phyloP scores from a whole-genome alignment of 2,329 filamentous ascomycete genomes.

The Cercospora sesami region DNA sequence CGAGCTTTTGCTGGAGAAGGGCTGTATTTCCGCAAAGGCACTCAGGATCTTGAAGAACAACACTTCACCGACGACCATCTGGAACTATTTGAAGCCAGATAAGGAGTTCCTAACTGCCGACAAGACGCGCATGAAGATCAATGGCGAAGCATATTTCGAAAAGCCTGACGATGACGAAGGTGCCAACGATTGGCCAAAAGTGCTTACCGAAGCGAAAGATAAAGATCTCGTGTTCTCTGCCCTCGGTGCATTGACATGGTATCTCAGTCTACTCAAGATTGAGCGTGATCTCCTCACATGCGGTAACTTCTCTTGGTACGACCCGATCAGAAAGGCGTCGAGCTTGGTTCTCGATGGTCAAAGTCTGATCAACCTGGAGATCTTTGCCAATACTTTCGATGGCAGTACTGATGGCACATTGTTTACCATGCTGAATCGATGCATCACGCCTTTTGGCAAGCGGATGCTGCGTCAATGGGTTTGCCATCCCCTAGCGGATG shows the following conservation, averaged over 20 bases:
- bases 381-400: slow-evolving; percentile 91
- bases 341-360: slow-evolving; percentile 93
- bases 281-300: slow-evolving; percentile 85
- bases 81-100: slow-evolving; percentile 85
- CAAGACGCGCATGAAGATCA: slow-evolving; percentile 76
- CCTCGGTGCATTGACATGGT: slow-evolving; percentile 83
- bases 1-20: slow-evolving; percentile 84
- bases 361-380: slow-evolving; percentile 94
- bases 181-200: slow-evolving; percentile 73
- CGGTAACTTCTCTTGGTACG: slow-evolving; percentile 87
- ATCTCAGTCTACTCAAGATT: slow-evolving; percentile 79
- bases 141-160: slow-evolving; percentile 74
- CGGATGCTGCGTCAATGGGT: slow-evolving; percentile 96
- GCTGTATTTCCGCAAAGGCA: slow-evolving; percentile 77
- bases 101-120: slow-evolving; percentile 92
- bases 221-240: slow-evolving; percentile 88
- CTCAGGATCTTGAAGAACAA: slow-evolving; percentile 95
- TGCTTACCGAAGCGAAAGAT: slow-evolving; percentile 68
- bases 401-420: slow-evolving; percentile 82
- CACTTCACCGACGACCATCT: slow-evolving; percentile 86
- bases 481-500: slow-evolving; percentile 88
- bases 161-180: slow-evolving; percentile 55
- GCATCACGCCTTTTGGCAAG: slow-evolving; percentile 95
- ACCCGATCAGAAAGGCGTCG: slow-evolving; percentile 84
- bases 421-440: slow-evolving; percentile 87